A percentile compares a stretch with the other conserved stretches of the same genome.
These are phyloP conservation scores for Metarhizium brunneum DNA, from an alignment of 2,329 filamentous ascomycete genomes.

Conservation along the genomic window DNA sequence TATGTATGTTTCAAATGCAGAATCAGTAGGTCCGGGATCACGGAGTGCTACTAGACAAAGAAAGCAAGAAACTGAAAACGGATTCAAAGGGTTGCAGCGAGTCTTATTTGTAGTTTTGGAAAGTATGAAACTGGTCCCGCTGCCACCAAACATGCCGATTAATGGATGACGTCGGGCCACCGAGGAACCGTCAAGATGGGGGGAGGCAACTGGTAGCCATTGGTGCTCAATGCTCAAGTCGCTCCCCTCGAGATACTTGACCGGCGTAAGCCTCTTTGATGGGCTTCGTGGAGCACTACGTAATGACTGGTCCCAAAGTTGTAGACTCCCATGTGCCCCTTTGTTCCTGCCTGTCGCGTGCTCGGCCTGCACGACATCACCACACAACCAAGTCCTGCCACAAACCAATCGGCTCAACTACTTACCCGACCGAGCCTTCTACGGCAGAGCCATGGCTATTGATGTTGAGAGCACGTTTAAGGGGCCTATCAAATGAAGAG, in stretches of 20 bases:
- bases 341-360: too few relatives aligned
- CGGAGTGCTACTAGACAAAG: neutral
- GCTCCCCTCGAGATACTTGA: neutral
- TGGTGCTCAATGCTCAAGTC: neutral
- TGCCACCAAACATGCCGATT: neutral
- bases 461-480: too few relatives aligned
- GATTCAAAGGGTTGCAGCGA: neutral
- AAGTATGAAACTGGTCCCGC: neutral
- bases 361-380: neutral
- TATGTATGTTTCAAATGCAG: neutral
- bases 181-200: neutral
- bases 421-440: neutral
- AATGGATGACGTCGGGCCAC: slow-evolving; percentile 5
- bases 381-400: neutral
- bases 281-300: neutral
- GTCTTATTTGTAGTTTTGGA: neutral
- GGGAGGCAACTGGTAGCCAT: neutral
- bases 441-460: too few relatives aligned
- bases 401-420: neutral
- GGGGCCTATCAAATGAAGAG: too few relatives aligned
- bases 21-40: too few relatives aligned
- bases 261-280: slow-evolving; percentile 13
- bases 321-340: neutral
- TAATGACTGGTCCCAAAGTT: neutral
- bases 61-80: neutral